Evolutionary conservation across 176 grass and related monocot species (phyloP).

Genomic region (Cenchrus purpureus): DNA sequence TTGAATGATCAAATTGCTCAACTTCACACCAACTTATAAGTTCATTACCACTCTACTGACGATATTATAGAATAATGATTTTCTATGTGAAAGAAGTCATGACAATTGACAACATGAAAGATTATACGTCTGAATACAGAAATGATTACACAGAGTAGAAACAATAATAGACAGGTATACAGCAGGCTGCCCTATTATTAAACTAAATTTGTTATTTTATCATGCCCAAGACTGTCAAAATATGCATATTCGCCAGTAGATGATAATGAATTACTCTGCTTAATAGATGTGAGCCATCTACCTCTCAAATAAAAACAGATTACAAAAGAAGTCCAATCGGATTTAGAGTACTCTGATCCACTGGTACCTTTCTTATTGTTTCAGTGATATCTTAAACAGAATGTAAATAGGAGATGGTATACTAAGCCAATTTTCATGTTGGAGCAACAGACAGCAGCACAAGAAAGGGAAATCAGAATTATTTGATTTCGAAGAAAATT

Average conservation of each 20-base stretch:
- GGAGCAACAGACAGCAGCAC: too few species aligned
- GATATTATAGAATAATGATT: not conserved
- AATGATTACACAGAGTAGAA: not conserved
- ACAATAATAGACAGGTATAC: not conserved
- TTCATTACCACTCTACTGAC: not conserved
- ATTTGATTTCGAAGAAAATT: too few species aligned
- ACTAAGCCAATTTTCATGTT: too few species aligned
- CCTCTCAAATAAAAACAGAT: too few species aligned
- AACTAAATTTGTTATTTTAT: not conserved
- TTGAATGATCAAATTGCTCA: not conserved
- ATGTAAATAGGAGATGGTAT: too few species aligned
- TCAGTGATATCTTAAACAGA: conserved; percentile 49
- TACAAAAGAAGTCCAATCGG: too few species aligned
- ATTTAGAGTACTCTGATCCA: too few species aligned
- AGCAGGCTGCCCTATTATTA: not conserved
- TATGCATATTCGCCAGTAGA: too few species aligned
- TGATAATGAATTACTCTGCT: too few species aligned
- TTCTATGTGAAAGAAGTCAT: not conserved
- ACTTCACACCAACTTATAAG: not conserved
- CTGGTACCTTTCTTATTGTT: conserved; percentile 76
- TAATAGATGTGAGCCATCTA: too few species aligned
- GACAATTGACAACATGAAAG: not conserved
- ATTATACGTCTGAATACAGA: too few species aligned
- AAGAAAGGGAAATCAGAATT: too few species aligned
- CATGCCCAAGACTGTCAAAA: not conserved